Evolutionary conservation across 352 stramenopile genomes (phyloP), one percentile per base, ranked within the genome.

Genomic region (Phytophthora niederhauseri): DNA sequence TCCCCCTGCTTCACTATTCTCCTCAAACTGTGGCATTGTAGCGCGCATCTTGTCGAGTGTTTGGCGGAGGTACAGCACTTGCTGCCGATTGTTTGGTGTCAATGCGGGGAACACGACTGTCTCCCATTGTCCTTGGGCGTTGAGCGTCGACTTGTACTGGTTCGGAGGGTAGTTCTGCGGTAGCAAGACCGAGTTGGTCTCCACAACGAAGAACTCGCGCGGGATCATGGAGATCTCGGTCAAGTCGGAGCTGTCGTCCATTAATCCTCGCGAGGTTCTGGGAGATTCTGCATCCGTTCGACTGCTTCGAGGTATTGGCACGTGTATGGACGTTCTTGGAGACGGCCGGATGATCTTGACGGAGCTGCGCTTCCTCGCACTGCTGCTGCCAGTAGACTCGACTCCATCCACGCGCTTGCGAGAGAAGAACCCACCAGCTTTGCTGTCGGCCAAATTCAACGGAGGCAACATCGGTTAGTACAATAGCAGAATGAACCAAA

Each of bases 161-260:
- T 61, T 64, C 19, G 73, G 72, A 4, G 85, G 81, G 54, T 87
- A 93, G 19, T 90, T 74, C 9, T 45, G 70, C 41, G 76, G 58
- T 1, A 85, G 64, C 6, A 90, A 56, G n/a, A 95, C 70, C 19
- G 71, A 77, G 58, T 91, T 84, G 14, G 80, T 91, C 69, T 95
- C 87, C 31, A 95, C 26, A 28, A 95, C 75, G 45, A 92, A 93
- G 54, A 92, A 94, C 61, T 95, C 84, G 55, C 84, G 81, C 2
- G 87, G 87, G 50, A 95, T 86, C 72, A 82, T 77, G 1, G 77
- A 76, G 28, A 87, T 75, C 17, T 70, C 41, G 4, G 68, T 70
- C 38, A 83, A 38, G 53, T 56, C 60, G 20, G 11, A 22, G 30
- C 28, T 54, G 19, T 36, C 46, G 1, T 65, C 5, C 7, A 3